phyloP scores from a whole-genome alignment of 2,329 filamentous ascomycete genomes.

The Coniochaeta prunicola region DNA sequence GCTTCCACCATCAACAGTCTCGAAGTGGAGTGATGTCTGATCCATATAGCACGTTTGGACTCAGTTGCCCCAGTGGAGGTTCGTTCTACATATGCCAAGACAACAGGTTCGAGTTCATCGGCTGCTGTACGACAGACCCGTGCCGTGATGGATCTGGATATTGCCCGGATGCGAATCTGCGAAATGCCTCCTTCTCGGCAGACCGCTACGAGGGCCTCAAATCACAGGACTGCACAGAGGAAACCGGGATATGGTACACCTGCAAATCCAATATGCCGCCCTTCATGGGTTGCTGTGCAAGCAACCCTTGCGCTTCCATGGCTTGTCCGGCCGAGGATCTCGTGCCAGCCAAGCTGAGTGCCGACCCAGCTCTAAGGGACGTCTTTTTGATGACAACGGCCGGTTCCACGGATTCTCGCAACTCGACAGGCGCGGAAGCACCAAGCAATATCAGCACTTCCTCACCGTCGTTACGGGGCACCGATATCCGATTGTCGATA shows the following conservation, averaged over 20 bases:
- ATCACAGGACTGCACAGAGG: slow-evolving; percentile 22
- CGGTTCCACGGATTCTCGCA: not conserved
- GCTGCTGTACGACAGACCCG: slow-evolving; percentile 27
- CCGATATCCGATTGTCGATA: slow-evolving; percentile 4
- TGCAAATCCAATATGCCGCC: slow-evolving; percentile 21
- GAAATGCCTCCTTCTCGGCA: slow-evolving; percentile 7
- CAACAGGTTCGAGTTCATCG: slow-evolving; percentile 26
- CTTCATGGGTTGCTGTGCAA: slow-evolving; percentile 31
- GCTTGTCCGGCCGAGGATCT: slow-evolving; percentile 17
- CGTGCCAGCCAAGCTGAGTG: slow-evolving; percentile 18
- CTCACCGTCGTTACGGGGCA: not conserved
- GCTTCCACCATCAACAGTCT: not conserved
- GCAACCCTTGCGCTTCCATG: slow-evolving; percentile 21
- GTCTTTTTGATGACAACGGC: slow-evolving; percentile 9
- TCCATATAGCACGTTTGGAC: slow-evolving; percentile 1
- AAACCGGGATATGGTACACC: slow-evolving; percentile 23
- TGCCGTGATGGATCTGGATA: slow-evolving; percentile 7
- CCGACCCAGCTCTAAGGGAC: slow-evolving; percentile 6
- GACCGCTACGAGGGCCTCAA: slow-evolving; percentile 17
- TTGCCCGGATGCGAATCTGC: slow-evolving; percentile 4
- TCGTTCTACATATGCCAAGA: slow-evolving; percentile 28
- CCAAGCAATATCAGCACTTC: not conserved
- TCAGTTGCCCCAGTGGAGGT: slow-evolving; percentile 22
- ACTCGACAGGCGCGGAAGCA: not conserved
- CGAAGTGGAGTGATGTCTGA: not conserved